Evolutionary conservation across 192 early-diverging fungal genomes (phyloP).

Genomic region (Linnemannia elongata): DNA sequence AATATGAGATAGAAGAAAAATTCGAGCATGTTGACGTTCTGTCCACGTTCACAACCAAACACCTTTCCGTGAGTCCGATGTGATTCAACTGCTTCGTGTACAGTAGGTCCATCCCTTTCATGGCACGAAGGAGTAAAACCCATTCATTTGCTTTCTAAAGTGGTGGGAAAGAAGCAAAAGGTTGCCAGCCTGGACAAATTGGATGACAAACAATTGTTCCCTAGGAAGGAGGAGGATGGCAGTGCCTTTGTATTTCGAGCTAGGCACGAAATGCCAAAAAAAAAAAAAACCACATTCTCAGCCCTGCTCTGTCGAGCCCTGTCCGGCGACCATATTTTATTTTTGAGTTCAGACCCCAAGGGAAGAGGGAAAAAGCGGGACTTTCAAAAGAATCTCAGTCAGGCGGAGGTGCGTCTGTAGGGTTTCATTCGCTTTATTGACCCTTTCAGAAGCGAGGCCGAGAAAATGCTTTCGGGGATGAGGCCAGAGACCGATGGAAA

Average conservation of each 20-base stretch:
- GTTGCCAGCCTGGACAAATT: neutral
- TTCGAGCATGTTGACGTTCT: neutral
- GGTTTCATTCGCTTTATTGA: neutral
- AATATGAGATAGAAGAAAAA: neutral
- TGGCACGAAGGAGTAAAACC: neutral
- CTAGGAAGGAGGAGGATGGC: neutral
- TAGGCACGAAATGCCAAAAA: too few species aligned
- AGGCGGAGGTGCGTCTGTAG: neutral
- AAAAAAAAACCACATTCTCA: too few species aligned
- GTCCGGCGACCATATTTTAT: neutral
- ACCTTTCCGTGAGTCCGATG: too few species aligned
- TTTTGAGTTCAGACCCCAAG: conserved; percentile 7
- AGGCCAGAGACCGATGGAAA: neutral
- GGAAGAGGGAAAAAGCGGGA: neutral
- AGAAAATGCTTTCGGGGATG: neutral
- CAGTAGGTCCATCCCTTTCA: neutral
- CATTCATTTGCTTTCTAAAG: neutral
- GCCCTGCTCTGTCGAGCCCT: too few species aligned
- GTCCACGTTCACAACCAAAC: too few species aligned
- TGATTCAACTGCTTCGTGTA: neutral
- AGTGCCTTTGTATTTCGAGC: neutral
- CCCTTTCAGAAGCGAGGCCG: conserved; percentile 38
- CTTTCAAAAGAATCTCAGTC: neutral
- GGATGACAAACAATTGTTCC: neutral
- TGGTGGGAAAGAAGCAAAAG: neutral